phyloP scores from a whole-genome alignment of 2,329 filamentous ascomycete genomes.

The Nemania bipapillata region DNA sequence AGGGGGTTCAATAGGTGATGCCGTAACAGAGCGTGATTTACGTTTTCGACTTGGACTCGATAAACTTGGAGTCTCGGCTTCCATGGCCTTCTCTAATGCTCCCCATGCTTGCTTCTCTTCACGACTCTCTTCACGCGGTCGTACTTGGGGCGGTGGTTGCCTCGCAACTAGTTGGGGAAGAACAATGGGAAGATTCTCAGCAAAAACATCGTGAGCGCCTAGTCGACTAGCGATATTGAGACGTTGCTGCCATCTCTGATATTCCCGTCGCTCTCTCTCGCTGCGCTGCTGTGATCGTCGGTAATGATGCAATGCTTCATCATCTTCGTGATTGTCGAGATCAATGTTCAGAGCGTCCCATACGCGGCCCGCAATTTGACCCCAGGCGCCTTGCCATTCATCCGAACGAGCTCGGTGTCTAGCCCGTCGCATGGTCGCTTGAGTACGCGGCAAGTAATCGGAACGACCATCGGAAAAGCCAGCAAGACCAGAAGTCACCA shows the following conservation, averaged over 20 bases:
- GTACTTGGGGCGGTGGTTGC: constrained; percentile 63
- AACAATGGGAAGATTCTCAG: constrained; percentile 65
- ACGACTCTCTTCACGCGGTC: constrained; percentile 72
- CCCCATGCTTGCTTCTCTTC: constrained; percentile 91
- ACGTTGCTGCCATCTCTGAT: constrained; percentile 82
- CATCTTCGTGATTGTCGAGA: constrained; percentile 87
- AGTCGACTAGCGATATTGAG: constrained; percentile 83
- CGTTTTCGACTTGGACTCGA: constrained; percentile 71
- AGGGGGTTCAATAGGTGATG: constrained; percentile 74
- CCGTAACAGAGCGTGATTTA: constrained; percentile 75
- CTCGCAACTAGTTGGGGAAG: constrained; percentile 72
- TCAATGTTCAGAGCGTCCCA: constrained; percentile 78
- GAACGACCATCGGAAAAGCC: constrained; percentile 47
- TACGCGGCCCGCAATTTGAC: constrained; percentile 68
- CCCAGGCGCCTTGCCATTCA: constrained; percentile 91
- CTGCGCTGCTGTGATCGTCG: constrained; percentile 64
- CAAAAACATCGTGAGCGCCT: constrained; percentile 78
- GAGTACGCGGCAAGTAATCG: constrained; percentile 64
- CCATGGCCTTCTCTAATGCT: constrained; percentile 84
- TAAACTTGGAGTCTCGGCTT: constrained; percentile 66
- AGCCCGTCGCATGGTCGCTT: constrained; percentile 66
- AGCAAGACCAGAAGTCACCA: constrained; percentile 34
- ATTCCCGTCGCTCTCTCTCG: constrained; percentile 66
- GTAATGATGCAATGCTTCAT: constrained; percentile 65
- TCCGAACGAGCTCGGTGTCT: constrained; percentile 74